Evolutionary conservation across 2,329 filamentous ascomycete genomes (phyloP).

Genomic region (Nemania bipapillata): DNA sequence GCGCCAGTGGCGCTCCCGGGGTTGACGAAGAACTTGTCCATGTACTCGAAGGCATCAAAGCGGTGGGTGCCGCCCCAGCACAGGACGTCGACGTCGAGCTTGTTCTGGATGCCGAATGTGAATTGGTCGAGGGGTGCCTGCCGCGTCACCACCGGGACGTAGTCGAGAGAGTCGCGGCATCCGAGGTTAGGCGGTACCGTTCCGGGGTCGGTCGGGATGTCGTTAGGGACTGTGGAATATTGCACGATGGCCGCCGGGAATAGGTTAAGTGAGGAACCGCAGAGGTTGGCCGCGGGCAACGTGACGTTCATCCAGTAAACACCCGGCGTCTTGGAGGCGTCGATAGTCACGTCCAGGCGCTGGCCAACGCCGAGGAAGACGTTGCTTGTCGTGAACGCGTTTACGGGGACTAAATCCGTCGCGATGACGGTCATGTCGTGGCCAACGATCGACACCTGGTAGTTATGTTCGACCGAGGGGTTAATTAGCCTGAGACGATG

Average conservation of each 20-base stretch:
- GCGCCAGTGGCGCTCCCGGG: slow-evolving; percentile 74
- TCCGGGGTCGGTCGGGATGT: slow-evolving; percentile 38
- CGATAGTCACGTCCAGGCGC: slow-evolving; percentile 60
- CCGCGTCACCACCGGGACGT: slow-evolving; percentile 39
- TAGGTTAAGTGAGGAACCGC: slow-evolving; percentile 37
- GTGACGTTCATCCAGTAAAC: slow-evolving; percentile 51
- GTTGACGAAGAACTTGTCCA: slow-evolving; percentile 79
- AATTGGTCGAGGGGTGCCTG: slow-evolving; percentile 37
- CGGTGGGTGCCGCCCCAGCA: slow-evolving; percentile 75
- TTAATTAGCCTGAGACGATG: slow-evolving; percentile 63
- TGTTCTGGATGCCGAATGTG: slow-evolving; percentile 55
- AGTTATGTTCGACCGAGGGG: slow-evolving; percentile 60
- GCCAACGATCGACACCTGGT: slow-evolving; percentile 63
- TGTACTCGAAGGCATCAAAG: slow-evolving; percentile 77
- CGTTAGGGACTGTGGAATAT: slow-evolving; percentile 32
- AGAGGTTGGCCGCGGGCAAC: slow-evolving; percentile 30
- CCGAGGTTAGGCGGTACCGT: slow-evolving; percentile 26
- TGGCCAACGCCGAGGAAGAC: slow-evolving; percentile 63
- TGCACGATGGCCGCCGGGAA: slow-evolving; percentile 43
- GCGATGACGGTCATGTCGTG: slow-evolving; percentile 65
- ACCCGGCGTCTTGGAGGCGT: slow-evolving; percentile 51
- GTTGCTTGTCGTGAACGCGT: slow-evolving; percentile 60
- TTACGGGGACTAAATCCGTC: slow-evolving; percentile 64
- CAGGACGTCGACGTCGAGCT: slow-evolving; percentile 74
- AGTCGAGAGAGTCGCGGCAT: slow-evolving; percentile 40